phyloP scores from a whole-genome alignment of 2,329 filamentous ascomycete genomes.

The Colletotrichum tofieldiae region DNA sequence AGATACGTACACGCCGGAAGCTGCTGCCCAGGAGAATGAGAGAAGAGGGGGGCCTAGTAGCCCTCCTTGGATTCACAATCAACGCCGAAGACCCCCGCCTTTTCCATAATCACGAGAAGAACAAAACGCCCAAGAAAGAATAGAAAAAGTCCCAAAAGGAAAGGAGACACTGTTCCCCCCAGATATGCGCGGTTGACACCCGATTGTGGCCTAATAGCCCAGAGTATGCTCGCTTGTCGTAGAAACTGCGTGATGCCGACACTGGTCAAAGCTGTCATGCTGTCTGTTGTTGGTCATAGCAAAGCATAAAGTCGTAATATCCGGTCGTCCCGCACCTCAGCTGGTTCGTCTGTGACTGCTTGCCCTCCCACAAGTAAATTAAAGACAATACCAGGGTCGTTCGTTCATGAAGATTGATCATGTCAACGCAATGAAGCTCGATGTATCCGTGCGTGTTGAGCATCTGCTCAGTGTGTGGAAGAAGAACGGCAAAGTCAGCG shows the following conservation, averaged over 20 bases:
- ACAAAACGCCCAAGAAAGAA: background rate
- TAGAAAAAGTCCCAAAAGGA: too few species aligned
- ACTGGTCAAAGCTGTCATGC: background rate
- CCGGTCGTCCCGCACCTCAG: background rate
- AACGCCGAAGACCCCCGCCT: background rate
- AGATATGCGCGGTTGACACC: background rate
- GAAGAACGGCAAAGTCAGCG: constrained; percentile 2
- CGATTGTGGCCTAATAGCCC: background rate
- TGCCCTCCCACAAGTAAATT: background rate
- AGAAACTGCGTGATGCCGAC: background rate
- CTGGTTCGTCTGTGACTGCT: background rate
- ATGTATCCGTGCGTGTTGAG: background rate
- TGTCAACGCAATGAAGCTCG: background rate
- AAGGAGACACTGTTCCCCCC: background rate
- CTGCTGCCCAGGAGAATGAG: background rate
- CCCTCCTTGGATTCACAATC: background rate
- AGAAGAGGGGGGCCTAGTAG: background rate
- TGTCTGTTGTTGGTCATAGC: constrained; percentile 5
- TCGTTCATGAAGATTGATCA: background rate
- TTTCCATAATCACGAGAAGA: background rate
- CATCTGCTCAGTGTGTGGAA: background rate
- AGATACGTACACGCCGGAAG: background rate
- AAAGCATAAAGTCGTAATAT: constrained; percentile 18
- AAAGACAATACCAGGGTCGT: background rate
- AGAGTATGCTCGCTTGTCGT: constrained; percentile 2